Conservation (phyloP, 2,329 filamentous ascomycete genomes). For the Cordyceps javanica region DNA sequence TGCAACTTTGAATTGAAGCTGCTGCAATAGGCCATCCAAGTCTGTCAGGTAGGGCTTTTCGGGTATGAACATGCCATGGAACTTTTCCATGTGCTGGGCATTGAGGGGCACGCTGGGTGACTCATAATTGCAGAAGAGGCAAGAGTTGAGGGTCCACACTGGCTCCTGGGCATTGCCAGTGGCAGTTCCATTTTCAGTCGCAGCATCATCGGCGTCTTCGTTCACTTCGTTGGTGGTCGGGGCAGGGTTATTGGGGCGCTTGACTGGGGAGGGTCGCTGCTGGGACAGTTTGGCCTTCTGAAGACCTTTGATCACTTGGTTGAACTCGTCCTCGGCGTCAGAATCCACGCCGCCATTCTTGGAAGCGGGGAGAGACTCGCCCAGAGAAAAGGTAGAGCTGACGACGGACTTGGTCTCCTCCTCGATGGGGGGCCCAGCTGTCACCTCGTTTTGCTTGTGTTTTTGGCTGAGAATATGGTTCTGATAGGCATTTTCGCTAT, state of each 20-base stretch:
- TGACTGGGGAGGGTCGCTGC: conserved; percentile 43
- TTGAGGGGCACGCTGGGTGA: conserved; percentile 73
- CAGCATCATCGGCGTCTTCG: conserved; percentile 35
- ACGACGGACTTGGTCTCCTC: conserved; percentile 77
- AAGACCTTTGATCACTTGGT: conserved; percentile 69
- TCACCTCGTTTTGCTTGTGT: conserved; percentile 60
- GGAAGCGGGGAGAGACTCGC: conserved; percentile 59
- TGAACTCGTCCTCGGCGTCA: conserved; percentile 69
- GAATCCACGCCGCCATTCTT: conserved; percentile 50
- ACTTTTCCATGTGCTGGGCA: conserved; percentile 80
- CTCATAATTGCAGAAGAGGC: conserved; percentile 87
- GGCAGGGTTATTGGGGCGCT: conserved; percentile 47
- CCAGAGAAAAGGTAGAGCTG: conserved; percentile 86
- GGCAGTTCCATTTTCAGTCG: conserved; percentile 36
- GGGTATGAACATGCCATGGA: conserved; percentile 93
- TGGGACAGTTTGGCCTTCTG: conserved; percentile 65
- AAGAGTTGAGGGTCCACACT: conserved; percentile 46
- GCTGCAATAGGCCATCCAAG: conserved; percentile 70
- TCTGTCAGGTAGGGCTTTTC: conserved; percentile 80
- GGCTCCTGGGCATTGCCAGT: conserved; percentile 25
- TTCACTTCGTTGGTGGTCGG: conserved; percentile 43
- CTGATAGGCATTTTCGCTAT: conserved; percentile 89
- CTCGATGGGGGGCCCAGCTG: conserved; percentile 36
- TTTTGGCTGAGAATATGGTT: conserved; percentile 91
- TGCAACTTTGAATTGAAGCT: conserved; percentile 74